Base-by-base conservation (phyloP, 805 yeast species). In the Pichia nakasei region DNA sequence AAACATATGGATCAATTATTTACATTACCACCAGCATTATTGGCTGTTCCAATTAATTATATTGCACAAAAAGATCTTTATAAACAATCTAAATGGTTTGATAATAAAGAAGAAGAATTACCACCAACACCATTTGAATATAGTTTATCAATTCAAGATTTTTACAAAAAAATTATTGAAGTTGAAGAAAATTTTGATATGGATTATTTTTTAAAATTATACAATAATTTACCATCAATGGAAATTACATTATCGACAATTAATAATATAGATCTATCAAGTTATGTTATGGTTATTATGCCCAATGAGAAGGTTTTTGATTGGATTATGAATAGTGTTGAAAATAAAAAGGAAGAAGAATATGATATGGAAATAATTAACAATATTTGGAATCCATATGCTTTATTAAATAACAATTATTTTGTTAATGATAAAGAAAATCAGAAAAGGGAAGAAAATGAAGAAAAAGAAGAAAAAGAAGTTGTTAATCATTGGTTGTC, bases 251-350 rank as follows among this genome's bases (percentile, higher is more conserved):
- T 40, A 4, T 47, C 43, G 17, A 20, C 32, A 9, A 27, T 18
- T 4, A 39, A 45, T 24, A 33, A 49, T 12, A 51, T 59, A 35
- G 36, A 47, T 42, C 44, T 70, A 49, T 69, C 67, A 0, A 67
- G 71, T 36, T 76, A 75, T 48, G 56, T 81, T 6, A 79, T 81
- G 80, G 81, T 80, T 7, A 61, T 79, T n/a, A 68, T 64, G 35
- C 86, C 86, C 3, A 64, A 52, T 32, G 26, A 43, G 5, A 29
- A 45, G 1, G 51, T 57, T 2, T 63, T 52, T 45, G 41, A 55
- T 13, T 45, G 53, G 20, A 47, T 55, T 48, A 49, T 44, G 41
- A 43, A 56, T 13, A 57, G 59, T 32, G 51, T 61, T 0, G 48
- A 52, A 13, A 45, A 60, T 4, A 62, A 66, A 42, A 32, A 47